These are phyloP conservation scores for Hypomontagnella submonticulosa DNA, from an alignment of 495 filamentous ascomycete genomes.

Conservation along the genomic window DNA sequence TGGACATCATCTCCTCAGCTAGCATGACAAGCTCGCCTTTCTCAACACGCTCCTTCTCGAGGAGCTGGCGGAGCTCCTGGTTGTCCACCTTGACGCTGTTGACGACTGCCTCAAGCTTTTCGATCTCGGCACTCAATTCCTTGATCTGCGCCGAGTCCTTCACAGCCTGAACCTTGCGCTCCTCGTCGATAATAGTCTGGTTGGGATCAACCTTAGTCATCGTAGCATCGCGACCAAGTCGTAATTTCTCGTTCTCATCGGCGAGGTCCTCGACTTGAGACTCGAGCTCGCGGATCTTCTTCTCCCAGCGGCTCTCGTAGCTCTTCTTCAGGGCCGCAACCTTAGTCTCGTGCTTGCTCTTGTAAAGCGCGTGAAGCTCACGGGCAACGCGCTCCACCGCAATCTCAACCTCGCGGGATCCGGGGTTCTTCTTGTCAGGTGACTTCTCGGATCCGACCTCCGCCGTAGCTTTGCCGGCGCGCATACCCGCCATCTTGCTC, in stretches of 20 bases:
- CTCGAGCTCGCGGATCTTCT: constrained; percentile 81
- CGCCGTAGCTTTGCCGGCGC: constrained; percentile 59
- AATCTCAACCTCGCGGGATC: constrained; percentile 72
- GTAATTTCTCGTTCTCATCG: constrained; percentile 79
- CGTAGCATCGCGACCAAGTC: constrained; percentile 70
- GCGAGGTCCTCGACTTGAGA: constrained; percentile 70
- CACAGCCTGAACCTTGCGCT: constrained; percentile 61
- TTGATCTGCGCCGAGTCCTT: constrained; percentile 63
- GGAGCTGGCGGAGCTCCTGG: constrained; percentile 67
- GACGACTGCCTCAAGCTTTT: constrained; percentile 76
- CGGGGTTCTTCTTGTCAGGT: constrained; percentile 44
- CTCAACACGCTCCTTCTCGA: constrained; percentile 85
- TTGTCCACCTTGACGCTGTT: constrained; percentile 72
- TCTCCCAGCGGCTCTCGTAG: constrained; percentile 90
- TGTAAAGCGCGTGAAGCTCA: constrained; percentile 93
- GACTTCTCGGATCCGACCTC: constrained; percentile 50
- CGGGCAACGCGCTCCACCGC: constrained; percentile 91
- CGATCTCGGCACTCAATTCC: constrained; percentile 72
- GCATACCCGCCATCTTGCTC: constrained; percentile 75
- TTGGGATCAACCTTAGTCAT: constrained; percentile 68
- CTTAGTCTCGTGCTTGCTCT: constrained; percentile 95
- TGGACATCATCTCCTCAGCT: constrained; percentile 87
- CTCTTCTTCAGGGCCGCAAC: constrained; percentile 93
- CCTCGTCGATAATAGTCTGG: constrained; percentile 58
- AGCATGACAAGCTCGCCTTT: constrained; percentile 94